Evolutionary conservation across 2,329 filamentous ascomycete species (phyloP).

Genomic region (Plectosphaerella sp.): DNA sequence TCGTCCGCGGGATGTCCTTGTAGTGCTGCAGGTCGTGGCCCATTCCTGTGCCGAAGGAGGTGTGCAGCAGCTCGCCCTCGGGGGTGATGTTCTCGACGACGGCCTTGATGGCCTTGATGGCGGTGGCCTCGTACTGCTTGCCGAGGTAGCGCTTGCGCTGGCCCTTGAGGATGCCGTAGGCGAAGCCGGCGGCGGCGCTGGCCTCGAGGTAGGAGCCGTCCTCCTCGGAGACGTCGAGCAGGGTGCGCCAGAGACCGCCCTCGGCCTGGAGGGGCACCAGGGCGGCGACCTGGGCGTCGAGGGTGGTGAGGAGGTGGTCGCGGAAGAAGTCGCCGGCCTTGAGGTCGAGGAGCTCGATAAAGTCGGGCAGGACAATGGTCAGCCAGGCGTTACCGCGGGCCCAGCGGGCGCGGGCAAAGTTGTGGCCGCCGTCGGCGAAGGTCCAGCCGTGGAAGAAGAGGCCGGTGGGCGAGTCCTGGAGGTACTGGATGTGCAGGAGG

Average conservation of each 20-base stretch:
- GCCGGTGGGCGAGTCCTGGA: slow-evolving; percentile 67
- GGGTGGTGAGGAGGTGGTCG: slow-evolving; percentile 53
- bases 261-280: slow-evolving; percentile 54
- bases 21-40: slow-evolving; percentile 71
- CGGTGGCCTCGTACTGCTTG: slow-evolving; percentile 54
- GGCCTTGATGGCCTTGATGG: slow-evolving; percentile 61
- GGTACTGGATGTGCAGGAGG: slow-evolving; percentile 72
- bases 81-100: slow-evolving; percentile 62
- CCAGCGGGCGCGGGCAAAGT: slow-evolving; percentile 56
- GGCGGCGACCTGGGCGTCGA: slow-evolving; percentile 66
- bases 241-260: slow-evolving; percentile 68
- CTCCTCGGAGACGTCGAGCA: slow-evolving; percentile 61
- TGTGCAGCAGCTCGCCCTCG: slow-evolving; percentile 67
- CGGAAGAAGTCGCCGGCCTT: slow-evolving; percentile 59
- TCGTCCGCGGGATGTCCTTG: slow-evolving; percentile 69
- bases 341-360: slow-evolving; percentile 68
- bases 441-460: slow-evolving; percentile 83
- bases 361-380: slow-evolving; percentile 79
- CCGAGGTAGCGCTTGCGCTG: slow-evolving; percentile 66
- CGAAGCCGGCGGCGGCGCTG: slow-evolving; percentile 76
- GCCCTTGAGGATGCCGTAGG: slow-evolving; percentile 74
- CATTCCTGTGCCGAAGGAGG: slow-evolving; percentile 78
- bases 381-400: slow-evolving; percentile 67
- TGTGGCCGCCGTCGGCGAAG: slow-evolving; percentile 62
- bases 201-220: slow-evolving; percentile 73